Evolutionary conservation across 352 stramenopile species (phyloP), one percentile per base, ranked within the genome.

Genomic region (Phytophthora nicotianae): DNA sequence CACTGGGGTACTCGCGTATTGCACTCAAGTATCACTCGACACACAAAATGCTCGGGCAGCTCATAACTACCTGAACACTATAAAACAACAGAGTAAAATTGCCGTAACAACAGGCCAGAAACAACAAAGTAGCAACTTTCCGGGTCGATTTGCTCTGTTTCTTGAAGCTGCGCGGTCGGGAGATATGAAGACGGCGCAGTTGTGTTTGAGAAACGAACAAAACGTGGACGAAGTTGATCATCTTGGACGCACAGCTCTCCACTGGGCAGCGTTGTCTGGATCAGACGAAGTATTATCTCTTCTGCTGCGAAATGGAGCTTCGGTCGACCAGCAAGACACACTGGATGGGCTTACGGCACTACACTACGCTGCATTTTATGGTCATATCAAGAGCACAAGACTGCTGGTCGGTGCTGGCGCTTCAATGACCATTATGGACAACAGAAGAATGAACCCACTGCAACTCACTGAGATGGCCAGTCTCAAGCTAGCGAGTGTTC

Each of bases 361-460:
- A 17, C 85, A 93, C 38, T 93, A 93, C 46, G 81, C 79, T 0
- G 78, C 72, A 19, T 92, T 80, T 52, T 93, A 93, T 49, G 85
- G 85, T 3, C 81, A 92, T 54, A 60, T 92, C 62, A 91, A 91
- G 60, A 75, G 77, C 21, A 87, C 77, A 38, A 69, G 85, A 9
- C 53, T 90, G 35, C 60, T 92, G 26, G 78, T 91, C 14, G 59
- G 58, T 21, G 81, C 75, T 16, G 85, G 78, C 11, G 85, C 85
- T 35, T 77, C 77, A 26, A 53, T 92, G 32, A 75, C 70, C 5
- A 50, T 71, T 2, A 53, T 63, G n/a, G 83, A 91, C 63, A 68
- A 80, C 10, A 71, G 83, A 32, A 88, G 81, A 52, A 68, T 92
- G 53, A 91, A 87, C 37, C 71, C 85, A 21, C 62, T 93, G 24